Evolutionary conservation across 2,329 filamentous ascomycete species (phyloP), one percentile per base, ranked within the genome.

Genomic region (Metarhizium album): DNA sequence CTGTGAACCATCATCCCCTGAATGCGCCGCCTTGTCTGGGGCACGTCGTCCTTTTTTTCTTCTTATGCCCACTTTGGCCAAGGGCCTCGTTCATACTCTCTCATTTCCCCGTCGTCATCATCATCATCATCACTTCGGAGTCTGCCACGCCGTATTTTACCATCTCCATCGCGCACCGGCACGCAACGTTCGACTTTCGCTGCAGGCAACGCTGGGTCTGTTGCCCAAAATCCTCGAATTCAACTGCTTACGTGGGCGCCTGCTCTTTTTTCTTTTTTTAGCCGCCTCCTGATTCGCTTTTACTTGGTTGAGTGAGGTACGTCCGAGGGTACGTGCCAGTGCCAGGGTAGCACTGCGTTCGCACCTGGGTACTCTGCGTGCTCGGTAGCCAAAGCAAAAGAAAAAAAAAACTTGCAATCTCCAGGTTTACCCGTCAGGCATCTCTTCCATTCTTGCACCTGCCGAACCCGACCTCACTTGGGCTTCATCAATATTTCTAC

Each of bases 101-200:
- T 31, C 27, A 6, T 29, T 29, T 9, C 11, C 31, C 37, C 24
- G 16, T 16, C 18, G 2, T 22, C 38, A 20, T 42, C 42, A 22
- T 38, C 27, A 20, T 23, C 20, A 24, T n/a, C 40, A 24, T 43
- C n/a, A 5, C 22, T 43, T 16, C 11, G 33, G 13, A 13, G 11
- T 35, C 7, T 13, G 11, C 7, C 33, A 14, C 16, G 33, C 33
- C 14, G 9, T 13, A 14, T 35, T 35, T 13, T 3, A 8, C 33
- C 33, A 4, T 35, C 33, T 11, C 33, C 33, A 13, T 16, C 33
- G 7, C 11, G 16, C 20, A 3, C 27, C 27, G 11, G 27, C 27
- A 8, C 11, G 27, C 27, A 29, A 6, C 27, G 11, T 29, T 29
- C 58, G 62, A 42, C 55, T 51, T 59, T 62, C 57, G 54, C 57